A percentile compares a stretch with the other conserved stretches of the same genome.
Conservation (phyloP, 345 rosid genomes). For the Acer negundo region DNA sequence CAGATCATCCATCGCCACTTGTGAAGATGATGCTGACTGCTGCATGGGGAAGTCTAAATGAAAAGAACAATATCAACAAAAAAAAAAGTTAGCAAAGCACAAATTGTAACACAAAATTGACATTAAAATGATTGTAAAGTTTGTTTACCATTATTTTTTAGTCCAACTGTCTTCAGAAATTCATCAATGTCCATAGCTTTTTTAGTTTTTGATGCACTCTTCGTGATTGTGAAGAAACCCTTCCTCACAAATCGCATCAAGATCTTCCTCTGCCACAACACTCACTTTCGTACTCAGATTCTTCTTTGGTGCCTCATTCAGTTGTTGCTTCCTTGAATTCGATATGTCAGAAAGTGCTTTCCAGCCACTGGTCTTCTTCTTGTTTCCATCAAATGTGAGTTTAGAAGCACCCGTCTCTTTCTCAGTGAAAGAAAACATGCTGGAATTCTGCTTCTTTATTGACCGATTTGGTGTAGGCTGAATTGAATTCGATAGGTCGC, state of each 20-base stretch:
- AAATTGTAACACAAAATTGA: not conserved
- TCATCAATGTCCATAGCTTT: slow-evolving; percentile 36
- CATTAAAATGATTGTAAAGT: not conserved
- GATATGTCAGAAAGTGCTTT: slow-evolving; percentile 65
- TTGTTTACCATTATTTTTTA: too few species aligned
- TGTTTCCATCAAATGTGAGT: slow-evolving; percentile 30
- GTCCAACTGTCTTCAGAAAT: slow-evolving; percentile 44
- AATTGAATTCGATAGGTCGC: slow-evolving; percentile 61
- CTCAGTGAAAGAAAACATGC: slow-evolving; percentile 23
- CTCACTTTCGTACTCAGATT: slow-evolving; percentile 27
- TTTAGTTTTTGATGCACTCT: slow-evolving; percentile 49
- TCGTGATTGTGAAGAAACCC: slow-evolving; percentile 52
- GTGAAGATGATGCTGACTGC: too few species aligned
- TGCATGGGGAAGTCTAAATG: too few species aligned
- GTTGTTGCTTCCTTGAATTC: slow-evolving; percentile 38
- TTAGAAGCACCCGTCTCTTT: slow-evolving; percentile 24
- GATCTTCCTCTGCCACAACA: slow-evolving; percentile 34
- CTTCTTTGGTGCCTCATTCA: slow-evolving; percentile 40
- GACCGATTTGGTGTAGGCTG: slow-evolving; percentile 35
- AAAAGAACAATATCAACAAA: not conserved
- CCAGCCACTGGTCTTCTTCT: slow-evolving; percentile 38
- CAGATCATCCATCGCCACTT: too few species aligned
- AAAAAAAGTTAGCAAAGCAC: not conserved
- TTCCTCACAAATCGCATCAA: slow-evolving; percentile 33
- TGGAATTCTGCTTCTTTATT: slow-evolving; percentile 37